Base-by-base conservation (phyloP, 139 green algal genomes). In the Tetradesmus lagerheimii region DNA sequence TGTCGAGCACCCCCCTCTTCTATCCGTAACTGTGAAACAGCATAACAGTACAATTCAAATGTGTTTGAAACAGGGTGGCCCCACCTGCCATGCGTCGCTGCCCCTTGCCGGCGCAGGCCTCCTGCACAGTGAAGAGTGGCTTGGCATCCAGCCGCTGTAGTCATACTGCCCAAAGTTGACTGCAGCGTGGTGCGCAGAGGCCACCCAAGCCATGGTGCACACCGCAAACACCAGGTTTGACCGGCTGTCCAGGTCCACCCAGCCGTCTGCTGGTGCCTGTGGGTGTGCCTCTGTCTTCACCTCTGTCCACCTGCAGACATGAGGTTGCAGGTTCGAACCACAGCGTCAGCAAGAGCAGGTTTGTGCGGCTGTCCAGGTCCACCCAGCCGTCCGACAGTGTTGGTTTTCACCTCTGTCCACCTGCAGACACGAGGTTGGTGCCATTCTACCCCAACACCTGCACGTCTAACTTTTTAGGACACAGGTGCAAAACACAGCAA, bases 141-240 rank as follows among this genome's bases (percentile, higher is more conserved):
- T 89, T 6, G 90, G 90, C 79, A 93, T 89, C 77, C 50, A 93
- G 20, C n/a, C 53, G 9, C 27, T 78, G 85, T 93, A 92, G n/a
- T 64, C 35, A n/a, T 91, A 93, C 89, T 90, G 86, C 43, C 82
- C 90, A 87, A 94, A 94, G 83, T 94, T 94, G 31, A 94, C 92
- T 4, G 92, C 87, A 23, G 92, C 90, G 27, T 94, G 89, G 66
- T 93, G 89, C 2, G 77, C 74, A 15, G 89, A 93, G 8, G 74
- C 84, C 11, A 85, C 66, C 84, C 85, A 93, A 37, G 81, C 81
- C 1, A 93, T 91, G 80, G 91, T 57, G 27, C 84, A 53, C 45
- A 91, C 66, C 1, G 85, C 35, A 20, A 62, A 29, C 76, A 93
- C 75, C 75, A 81, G 75, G 75, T 41, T 81, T n/a, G 15, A 27